Conservation (phyloP, 2,329 filamentous ascomycete species). For the Botrytis deweyae region DNA sequence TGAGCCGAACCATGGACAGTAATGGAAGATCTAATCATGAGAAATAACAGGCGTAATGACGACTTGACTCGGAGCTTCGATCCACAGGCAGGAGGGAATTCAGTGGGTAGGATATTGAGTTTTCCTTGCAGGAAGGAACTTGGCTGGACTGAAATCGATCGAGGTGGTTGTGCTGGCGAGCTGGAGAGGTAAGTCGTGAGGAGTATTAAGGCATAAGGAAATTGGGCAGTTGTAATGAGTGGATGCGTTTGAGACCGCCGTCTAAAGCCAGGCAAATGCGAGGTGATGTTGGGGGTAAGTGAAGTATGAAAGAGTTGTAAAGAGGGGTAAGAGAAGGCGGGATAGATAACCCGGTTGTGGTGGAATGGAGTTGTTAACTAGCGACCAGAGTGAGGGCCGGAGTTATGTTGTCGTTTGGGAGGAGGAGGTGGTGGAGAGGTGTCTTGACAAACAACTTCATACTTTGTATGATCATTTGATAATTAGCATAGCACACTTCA, state of each 20-base stretch:
- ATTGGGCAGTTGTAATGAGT: neutral
- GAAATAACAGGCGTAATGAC: neutral
- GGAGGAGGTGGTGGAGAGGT: no score
- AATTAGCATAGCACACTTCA: no score
- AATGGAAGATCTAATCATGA: neutral
- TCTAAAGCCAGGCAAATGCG: neutral
- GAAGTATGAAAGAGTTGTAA: neutral
- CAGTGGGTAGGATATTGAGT: neutral
- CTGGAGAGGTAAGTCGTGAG: neutral
- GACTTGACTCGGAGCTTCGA: neutral
- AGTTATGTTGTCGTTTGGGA: no score
- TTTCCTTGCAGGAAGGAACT: rapidly evolving
- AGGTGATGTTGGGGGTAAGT: neutral
- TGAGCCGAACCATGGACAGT: neutral
- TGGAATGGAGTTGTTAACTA: neutral
- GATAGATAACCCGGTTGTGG: neutral
- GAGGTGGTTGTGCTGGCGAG: neutral
- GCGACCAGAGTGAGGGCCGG: no score
- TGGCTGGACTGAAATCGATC: neutral
- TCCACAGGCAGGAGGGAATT: neutral
- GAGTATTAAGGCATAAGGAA: neutral
- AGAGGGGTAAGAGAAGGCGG: neutral
- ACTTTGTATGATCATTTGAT: no score
- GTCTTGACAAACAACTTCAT: no score
- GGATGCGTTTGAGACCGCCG: neutral